Evolutionary conservation across 208 protist genomes (phyloP).

Genomic region (Porcisia deanei): DNA sequence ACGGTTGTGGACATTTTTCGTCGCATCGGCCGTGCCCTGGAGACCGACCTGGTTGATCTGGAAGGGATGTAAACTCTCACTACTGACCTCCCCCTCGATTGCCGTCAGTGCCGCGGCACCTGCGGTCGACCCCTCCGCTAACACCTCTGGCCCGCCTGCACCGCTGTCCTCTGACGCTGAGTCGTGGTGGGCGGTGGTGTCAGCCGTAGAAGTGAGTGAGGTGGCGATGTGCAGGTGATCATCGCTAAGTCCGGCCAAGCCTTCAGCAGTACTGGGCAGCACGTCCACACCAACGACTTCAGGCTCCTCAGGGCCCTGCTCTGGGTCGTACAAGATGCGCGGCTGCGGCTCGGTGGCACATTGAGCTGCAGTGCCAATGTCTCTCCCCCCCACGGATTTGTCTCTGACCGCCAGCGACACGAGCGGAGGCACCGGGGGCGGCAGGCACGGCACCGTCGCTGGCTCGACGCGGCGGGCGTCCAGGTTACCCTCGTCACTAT

Average conservation of each 20-base stretch:
- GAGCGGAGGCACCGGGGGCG: conserved; percentile 4
- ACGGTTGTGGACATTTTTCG: neutral
- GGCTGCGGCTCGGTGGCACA: neutral
- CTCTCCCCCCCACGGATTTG: neutral
- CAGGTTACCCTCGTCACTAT: neutral
- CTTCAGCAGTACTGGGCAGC: neutral
- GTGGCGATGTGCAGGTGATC: conserved; percentile 2
- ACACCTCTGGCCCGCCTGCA: neutral
- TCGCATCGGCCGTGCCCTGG: neutral
- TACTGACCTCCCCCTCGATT: neutral
- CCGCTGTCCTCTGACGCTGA: neutral
- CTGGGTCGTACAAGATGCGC: conserved; percentile 3
- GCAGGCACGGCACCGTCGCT: conserved; percentile 10
- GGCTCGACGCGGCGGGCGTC: conserved; percentile 7
- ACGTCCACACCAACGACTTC: conserved; percentile 7
- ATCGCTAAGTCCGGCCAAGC: neutral
- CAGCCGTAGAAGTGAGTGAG: conserved; percentile 16
- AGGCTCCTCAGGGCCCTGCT: neutral
- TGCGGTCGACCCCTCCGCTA: neutral
- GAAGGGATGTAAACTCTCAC: neutral
- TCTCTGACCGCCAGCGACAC: neutral
- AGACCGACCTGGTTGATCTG: neutral
- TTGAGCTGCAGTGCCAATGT: neutral
- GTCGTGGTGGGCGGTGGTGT: conserved; percentile 26
- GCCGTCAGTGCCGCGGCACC: neutral